These are phyloP conservation scores for Zygosaccharomyces kombuchaensis DNA, from an alignment of 805 yeast genomes.

Conservation along the genomic window DNA sequence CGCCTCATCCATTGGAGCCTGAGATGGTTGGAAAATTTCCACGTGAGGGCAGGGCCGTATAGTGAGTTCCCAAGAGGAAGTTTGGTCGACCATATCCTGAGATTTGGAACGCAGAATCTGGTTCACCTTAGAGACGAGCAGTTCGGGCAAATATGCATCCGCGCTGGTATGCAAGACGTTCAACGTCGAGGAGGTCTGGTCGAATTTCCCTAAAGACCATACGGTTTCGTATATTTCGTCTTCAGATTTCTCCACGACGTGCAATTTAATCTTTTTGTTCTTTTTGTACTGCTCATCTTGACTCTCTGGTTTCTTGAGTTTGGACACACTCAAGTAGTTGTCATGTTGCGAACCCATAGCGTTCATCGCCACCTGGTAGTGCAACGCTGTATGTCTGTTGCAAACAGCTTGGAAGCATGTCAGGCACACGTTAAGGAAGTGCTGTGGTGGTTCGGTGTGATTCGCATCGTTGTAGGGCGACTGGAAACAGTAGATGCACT, in stretches of 20 bases:
- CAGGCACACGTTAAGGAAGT: constrained; percentile 64
- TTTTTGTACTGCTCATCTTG: constrained; percentile 29
- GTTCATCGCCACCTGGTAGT: constrained; percentile 37
- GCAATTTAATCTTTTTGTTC: constrained; percentile 32
- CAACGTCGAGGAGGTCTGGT: background rate
- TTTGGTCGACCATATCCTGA: constrained; percentile 45
- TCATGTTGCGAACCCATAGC: constrained; percentile 45
- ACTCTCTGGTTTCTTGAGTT: constrained; percentile 42
- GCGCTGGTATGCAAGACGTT: constrained; percentile 1
- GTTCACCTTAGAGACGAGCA: constrained; percentile 13
- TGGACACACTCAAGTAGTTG: constrained; percentile 55
- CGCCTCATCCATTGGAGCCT: constrained; percentile 24
- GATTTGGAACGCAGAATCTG: constrained; percentile 30
- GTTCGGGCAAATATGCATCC: constrained; percentile 4
- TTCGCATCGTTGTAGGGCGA: constrained; percentile 44
- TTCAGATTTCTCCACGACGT: constrained; percentile 29
- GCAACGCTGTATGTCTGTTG: constrained; percentile 56
- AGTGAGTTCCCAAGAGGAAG: constrained; percentile 90
- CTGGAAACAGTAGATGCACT: constrained; percentile 82
- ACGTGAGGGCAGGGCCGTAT: constrained; percentile 78
- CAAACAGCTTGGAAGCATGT: constrained; percentile 69
- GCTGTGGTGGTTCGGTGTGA: constrained; percentile 20
- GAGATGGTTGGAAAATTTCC: constrained; percentile 43
- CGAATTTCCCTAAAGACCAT: constrained; percentile 23
- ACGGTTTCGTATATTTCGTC: constrained; percentile 30